phyloP scores from a whole-genome alignment of 1,284 basidiomycete species.

The Malassezia sympodialis region DNA sequence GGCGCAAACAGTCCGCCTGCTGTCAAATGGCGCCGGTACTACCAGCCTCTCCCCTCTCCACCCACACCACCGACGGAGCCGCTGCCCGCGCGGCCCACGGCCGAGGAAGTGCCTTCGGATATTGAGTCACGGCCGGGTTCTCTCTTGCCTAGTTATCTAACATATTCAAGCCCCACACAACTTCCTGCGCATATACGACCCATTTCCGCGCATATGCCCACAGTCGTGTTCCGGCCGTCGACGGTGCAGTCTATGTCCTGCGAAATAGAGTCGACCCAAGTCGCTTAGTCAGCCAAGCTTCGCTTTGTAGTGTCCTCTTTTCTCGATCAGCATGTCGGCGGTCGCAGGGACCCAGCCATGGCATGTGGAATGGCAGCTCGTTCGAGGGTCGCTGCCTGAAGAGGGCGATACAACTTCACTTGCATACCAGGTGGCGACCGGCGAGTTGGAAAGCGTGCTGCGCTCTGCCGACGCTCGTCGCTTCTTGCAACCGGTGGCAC shows the following conservation, averaged over 20 bases:
- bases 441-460: conserved; percentile 3
- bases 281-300: not conserved
- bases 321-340: not conserved
- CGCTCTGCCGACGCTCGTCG: not conserved
- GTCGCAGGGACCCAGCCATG: not conserved
- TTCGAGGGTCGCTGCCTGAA: not conserved
- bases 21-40: conserved; percentile 1
- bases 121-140: not conserved
- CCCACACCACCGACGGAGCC: not conserved
- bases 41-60: not conserved
- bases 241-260: not conserved
- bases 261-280: not conserved
- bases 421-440: not conserved
- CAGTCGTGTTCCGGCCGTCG: not conserved
- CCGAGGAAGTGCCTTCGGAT: conserved; percentile 4
- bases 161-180: not conserved
- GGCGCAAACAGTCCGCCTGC: not conserved
- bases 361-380: conserved; percentile 15
- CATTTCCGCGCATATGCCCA: not conserved
- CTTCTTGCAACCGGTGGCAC: conserved; percentile 2
- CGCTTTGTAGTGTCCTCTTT: not conserved
- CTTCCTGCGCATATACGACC: not conserved
- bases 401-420: not conserved
- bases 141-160: not conserved
- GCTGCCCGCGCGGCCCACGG: not conserved